These are phyloP conservation scores for Fusarium udum DNA, from an alignment of 2,329 filamentous ascomycete genomes.

Conservation along the genomic window DNA sequence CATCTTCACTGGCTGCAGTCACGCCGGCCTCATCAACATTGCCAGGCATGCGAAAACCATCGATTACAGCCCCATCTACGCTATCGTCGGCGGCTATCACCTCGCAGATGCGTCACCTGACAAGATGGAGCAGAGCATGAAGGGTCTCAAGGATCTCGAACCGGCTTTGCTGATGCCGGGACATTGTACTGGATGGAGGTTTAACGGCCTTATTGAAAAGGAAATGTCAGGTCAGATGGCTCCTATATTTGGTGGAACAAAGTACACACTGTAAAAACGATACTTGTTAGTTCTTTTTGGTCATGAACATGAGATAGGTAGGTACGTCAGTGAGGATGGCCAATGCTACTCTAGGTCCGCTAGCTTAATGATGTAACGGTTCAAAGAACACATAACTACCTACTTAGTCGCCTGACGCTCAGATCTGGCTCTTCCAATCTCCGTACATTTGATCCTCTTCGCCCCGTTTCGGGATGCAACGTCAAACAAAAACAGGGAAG, in stretches of 20 bases:
- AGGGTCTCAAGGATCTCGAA: not conserved
- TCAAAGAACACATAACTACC: not conserved
- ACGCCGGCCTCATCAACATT: not conserved
- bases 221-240: not conserved
- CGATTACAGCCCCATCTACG: not conserved
- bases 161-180: not conserved
- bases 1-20: not conserved
- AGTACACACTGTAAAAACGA: not conserved
- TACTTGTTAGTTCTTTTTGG: rapidly evolving
- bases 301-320: no score
- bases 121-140: not conserved
- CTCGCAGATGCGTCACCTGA: not conserved
- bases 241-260: not conserved
- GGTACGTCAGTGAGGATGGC: not conserved
- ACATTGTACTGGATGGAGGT: not conserved
- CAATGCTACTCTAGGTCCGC: not conserved
- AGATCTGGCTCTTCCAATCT: not conserved
- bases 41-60: not conserved
- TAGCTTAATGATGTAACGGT: not conserved
- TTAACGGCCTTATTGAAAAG: not conserved
- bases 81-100: not conserved
- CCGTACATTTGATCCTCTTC: not conserved
- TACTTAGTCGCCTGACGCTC: not conserved
- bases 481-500: not conserved
- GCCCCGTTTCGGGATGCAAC: not conserved